These are phyloP conservation scores for Lipomyces sp. DNA, from an alignment of 805 yeast species.

Conservation along the genomic window DNA sequence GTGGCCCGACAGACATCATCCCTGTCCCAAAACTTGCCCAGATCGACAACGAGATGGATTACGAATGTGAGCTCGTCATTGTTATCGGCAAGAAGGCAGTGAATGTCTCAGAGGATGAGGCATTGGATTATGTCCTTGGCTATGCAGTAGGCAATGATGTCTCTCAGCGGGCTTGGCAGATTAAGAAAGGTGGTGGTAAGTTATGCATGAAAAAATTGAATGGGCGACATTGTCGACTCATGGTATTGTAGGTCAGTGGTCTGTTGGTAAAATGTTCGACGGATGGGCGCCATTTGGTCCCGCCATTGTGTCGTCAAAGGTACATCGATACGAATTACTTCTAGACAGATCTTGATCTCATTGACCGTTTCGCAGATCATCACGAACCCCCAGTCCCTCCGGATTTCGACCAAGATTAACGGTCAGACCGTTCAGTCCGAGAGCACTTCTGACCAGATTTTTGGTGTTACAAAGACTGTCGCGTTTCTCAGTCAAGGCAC, in stretches of 20 bases:
- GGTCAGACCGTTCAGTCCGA: slow-evolving; percentile 56
- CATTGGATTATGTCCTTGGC: slow-evolving; percentile 56
- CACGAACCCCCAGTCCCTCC: slow-evolving; percentile 47
- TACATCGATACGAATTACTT: slow-evolving; percentile 1
- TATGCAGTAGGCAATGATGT: slow-evolving; percentile 62
- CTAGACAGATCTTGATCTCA: neutral
- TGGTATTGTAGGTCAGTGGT: slow-evolving; percentile 50
- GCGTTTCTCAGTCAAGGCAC: slow-evolving; percentile 57
- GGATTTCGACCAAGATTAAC: slow-evolving; percentile 52
- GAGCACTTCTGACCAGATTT: slow-evolving; percentile 56
- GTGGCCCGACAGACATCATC: slow-evolving; percentile 52
- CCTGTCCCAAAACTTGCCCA: slow-evolving; percentile 50
- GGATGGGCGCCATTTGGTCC: slow-evolving; percentile 66
- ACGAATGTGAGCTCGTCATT: slow-evolving; percentile 60
- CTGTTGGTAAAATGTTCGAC: slow-evolving; percentile 59
- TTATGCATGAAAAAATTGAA: neutral
- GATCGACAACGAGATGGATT: slow-evolving; percentile 52
- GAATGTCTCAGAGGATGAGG: slow-evolving; percentile 52
- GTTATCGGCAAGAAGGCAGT: slow-evolving; percentile 58
- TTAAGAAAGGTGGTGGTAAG: slow-evolving; percentile 53
- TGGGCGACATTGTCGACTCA: neutral
- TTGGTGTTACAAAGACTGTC: slow-evolving; percentile 51
- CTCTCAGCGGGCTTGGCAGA: slow-evolving; percentile 63
- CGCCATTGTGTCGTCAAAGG: slow-evolving; percentile 50
- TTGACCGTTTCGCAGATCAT: slow-evolving; percentile 37